phyloP scores from a whole-genome alignment of 352 stramenopile species.

The Aphanomyces euteiches region DNA sequence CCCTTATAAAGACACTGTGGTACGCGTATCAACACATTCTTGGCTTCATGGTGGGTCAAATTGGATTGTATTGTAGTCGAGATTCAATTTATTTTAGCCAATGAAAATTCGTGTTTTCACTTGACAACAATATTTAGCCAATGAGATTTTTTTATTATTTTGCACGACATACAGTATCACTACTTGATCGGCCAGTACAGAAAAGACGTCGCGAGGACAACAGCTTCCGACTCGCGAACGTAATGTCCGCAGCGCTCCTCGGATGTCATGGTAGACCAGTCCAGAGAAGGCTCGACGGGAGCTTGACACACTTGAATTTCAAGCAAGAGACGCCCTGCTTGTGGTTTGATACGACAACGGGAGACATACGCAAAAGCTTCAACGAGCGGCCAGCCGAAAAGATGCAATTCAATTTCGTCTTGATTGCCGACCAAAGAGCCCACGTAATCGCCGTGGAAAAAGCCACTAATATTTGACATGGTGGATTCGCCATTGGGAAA shows the following conservation, averaged over 20 bases:
- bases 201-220: not conserved
- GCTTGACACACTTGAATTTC: slow-evolving; percentile 6
- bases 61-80: too few relatives aligned
- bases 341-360: not conserved
- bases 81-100: too few relatives aligned
- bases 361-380: not conserved
- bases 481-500: slow-evolving; percentile 52
- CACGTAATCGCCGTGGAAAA: slow-evolving; percentile 56
- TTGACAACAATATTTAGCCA: too few relatives aligned
- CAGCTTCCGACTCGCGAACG: slow-evolving; percentile 2
- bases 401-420: not conserved
- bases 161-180: not conserved
- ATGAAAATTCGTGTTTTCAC: too few relatives aligned
- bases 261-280: slow-evolving; percentile 20
- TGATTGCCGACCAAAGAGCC: slow-evolving; percentile 30
- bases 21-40: too few relatives aligned
- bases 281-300: slow-evolving; percentile 1
- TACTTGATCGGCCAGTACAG: not conserved
- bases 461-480: slow-evolving; percentile 33
- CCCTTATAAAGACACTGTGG: too few relatives aligned
- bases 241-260: slow-evolving; percentile 18
- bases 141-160: not conserved
- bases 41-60: too few relatives aligned
- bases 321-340: not conserved
- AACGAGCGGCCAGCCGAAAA: slow-evolving; percentile 21